Evolutionary conservation across 2,329 filamentous ascomycete genomes (phyloP).

Genomic region (Diaporthe capsici): DNA sequence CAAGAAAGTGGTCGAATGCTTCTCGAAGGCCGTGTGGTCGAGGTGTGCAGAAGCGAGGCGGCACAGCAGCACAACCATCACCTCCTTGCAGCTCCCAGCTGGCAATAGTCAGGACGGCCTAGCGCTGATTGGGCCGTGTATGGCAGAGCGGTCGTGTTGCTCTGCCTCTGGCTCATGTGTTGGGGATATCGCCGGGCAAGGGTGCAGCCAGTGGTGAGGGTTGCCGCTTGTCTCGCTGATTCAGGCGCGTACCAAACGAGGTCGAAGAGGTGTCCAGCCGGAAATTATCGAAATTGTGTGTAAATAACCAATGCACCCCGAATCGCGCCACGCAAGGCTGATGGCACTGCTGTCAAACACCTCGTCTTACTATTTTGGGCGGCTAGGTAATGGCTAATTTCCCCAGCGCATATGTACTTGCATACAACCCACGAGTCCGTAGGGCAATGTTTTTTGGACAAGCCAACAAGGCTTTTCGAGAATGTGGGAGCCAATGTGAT

Average conservation of each 20-base stretch:
- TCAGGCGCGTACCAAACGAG: constrained; percentile 31
- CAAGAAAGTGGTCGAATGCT: constrained; percentile 31
- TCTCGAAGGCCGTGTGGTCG: constrained; percentile 36
- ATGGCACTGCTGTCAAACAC: constrained; percentile 37
- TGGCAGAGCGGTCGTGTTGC: constrained; percentile 9
- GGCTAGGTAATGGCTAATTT: constrained; percentile 32
- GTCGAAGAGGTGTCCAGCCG: constrained; percentile 31
- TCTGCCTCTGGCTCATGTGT: constrained; percentile 25
- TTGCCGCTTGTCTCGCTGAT: constrained; percentile 25
- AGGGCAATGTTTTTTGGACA: constrained; percentile 7
- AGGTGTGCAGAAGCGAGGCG: constrained; percentile 38
- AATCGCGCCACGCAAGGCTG: constrained; percentile 33
- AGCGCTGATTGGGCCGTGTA: constrained; percentile 33
- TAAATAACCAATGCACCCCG: constrained; percentile 33
- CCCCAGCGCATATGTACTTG: constrained; percentile 1
- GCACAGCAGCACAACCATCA: constrained; percentile 34
- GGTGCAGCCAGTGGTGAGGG: constrained; percentile 17
- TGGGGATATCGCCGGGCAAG: constrained; percentile 15
- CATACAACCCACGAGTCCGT: constrained; percentile 12
- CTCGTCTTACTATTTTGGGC: constrained; percentile 32
- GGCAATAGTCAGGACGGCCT: constrained; percentile 36
- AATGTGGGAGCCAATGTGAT: constrained; percentile 32
- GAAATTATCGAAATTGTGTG: constrained; percentile 41
- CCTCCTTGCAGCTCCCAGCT: constrained; percentile 36
- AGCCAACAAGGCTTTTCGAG: constrained; percentile 9